Percentiles rank a stretch among this genome's conserved stretches.
These are phyloP conservation scores for Pythium grandisporangium DNA, from an alignment of 352 stramenopile genomes.

Conservation along the genomic window DNA sequence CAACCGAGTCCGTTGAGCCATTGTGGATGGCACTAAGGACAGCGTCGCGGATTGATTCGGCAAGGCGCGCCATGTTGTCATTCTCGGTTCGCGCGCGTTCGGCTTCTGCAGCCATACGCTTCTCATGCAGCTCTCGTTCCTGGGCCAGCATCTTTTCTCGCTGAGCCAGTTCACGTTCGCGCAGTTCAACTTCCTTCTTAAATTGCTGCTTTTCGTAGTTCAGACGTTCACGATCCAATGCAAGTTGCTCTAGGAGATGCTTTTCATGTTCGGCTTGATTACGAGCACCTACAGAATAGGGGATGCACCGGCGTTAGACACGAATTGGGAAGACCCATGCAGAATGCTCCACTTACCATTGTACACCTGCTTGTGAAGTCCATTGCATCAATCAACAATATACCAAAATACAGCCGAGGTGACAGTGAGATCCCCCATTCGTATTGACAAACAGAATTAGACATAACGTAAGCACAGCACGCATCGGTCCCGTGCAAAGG, in stretches of 20 bases:
- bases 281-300: constrained; percentile 18
- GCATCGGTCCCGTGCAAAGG: too few species aligned
- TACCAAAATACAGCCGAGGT: background rate
- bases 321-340: too few species aligned
- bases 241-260: constrained; percentile 59
- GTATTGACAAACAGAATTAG: too few species aligned
- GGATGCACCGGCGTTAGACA: too few species aligned
- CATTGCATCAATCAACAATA: background rate
- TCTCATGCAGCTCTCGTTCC: constrained; percentile 45
- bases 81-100: constrained; percentile 39
- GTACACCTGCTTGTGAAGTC: constrained; percentile 16
- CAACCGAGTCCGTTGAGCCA: constrained; percentile 6
- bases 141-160: constrained; percentile 59
- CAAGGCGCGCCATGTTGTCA: constrained; percentile 48
- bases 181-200: constrained; percentile 66
- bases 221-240: constrained; percentile 57
- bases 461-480: too few species aligned
- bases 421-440: too few species aligned
- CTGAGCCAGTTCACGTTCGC: constrained; percentile 51
- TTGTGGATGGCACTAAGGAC: constrained; percentile 22
- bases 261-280: constrained; percentile 69
- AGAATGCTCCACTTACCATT: constrained; percentile 20
- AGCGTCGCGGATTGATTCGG: constrained; percentile 46
- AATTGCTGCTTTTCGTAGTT: constrained; percentile 68
- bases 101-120: constrained; percentile 27